Evolutionary conservation across 345 rosid genomes (phyloP).

Genomic region (Erysimum cheiranthoides): DNA sequence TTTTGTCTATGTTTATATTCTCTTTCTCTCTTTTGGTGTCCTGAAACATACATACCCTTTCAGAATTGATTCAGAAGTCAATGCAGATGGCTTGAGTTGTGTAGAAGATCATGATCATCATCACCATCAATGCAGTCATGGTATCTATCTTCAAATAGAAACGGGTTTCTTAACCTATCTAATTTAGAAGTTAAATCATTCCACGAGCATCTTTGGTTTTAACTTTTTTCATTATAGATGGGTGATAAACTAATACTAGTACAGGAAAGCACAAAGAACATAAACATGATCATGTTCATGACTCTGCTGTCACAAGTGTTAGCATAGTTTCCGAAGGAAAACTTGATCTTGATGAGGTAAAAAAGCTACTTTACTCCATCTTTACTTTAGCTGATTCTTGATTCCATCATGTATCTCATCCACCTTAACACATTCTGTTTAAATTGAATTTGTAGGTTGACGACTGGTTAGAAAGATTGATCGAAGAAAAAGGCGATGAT

Average conservation of each 20-base stretch:
- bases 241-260: not conserved
- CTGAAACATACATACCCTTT: slow-evolving; percentile 20
- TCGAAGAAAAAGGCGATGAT: slow-evolving; percentile 14
- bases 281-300: slow-evolving; percentile 71
- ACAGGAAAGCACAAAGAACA: slow-evolving; percentile 50
- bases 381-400: not conserved
- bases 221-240: not conserved
- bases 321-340: slow-evolving; percentile 72
- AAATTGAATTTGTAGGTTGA: slow-evolving; percentile 2
- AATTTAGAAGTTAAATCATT: not conserved
- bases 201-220: not conserved
- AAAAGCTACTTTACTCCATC: not conserved
- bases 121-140: slow-evolving; percentile 48
- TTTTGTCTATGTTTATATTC: not conserved
- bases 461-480: slow-evolving; percentile 2
- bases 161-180: not conserved
- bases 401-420: not conserved
- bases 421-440: not conserved
- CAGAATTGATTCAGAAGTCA: slow-evolving; percentile 73
- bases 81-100: slow-evolving; percentile 46
- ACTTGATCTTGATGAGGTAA: slow-evolving; percentile 82
- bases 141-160: slow-evolving; percentile 37
- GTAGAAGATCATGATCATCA: slow-evolving; percentile 47
- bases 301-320: slow-evolving; percentile 72
- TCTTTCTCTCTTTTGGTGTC: not conserved